Evolutionary conservation across 208 protist genomes (phyloP).

Genomic region (Phytomonas sp.): DNA sequence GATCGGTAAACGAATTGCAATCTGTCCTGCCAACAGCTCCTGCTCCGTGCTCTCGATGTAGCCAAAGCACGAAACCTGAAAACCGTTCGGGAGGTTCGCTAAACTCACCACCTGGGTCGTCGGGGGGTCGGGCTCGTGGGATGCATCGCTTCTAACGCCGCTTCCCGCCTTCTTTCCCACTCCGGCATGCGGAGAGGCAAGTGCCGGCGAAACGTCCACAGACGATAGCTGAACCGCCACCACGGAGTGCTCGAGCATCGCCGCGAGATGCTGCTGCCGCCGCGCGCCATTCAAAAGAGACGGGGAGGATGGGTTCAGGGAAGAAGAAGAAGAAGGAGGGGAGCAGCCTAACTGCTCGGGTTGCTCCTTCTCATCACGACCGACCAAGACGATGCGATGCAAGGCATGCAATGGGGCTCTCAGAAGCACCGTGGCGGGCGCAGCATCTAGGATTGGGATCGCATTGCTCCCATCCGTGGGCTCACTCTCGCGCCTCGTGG

Average conservation of each 20-base stretch:
- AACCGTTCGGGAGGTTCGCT: conserved; percentile 30
- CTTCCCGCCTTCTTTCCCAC: conserved; percentile 4
- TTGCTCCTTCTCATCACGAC: conserved; percentile 21
- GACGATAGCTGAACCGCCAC: conserved; percentile 57
- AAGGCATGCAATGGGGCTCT: conserved; percentile 16
- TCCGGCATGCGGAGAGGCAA: background rate
- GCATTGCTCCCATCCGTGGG: too few species aligned
- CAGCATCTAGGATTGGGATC: too few species aligned
- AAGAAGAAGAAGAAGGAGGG: too few species aligned
- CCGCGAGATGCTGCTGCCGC: conserved; percentile 33
- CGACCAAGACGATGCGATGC: conserved; percentile 22
- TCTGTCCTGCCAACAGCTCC: conserved; percentile 32
- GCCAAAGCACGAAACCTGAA: conserved; percentile 67
- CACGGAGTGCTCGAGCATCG: conserved; percentile 55
- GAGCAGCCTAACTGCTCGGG: too few species aligned
- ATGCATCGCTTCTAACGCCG: conserved; percentile 3
- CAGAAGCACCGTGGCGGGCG: conserved; percentile 15
- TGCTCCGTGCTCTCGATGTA: conserved; percentile 68
- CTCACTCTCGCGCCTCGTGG: background rate
- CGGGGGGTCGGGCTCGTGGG: background rate
- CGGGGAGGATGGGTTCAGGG: too few species aligned
- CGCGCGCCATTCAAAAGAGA: conserved; percentile 1
- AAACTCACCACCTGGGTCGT: conserved; percentile 30
- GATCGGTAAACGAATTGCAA: conserved; percentile 48
- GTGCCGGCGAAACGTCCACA: background rate